Conservation (phyloP, 495 filamentous ascomycete genomes). For the Trichoderma gamsii region DNA sequence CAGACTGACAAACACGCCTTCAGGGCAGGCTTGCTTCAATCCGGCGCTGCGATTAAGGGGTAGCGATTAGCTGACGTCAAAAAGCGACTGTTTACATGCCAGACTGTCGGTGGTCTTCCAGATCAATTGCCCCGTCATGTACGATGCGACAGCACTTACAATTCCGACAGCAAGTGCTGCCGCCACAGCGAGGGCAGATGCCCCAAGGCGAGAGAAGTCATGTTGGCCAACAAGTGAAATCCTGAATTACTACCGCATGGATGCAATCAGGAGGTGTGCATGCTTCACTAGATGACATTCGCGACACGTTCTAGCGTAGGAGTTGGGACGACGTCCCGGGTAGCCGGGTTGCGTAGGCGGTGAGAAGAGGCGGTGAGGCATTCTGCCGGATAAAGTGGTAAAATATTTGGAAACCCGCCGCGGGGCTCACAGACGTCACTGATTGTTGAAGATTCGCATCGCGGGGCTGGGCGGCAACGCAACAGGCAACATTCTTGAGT, state of each 20-base stretch:
- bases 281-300: background rate
- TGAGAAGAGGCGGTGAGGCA: slow-evolving; percentile 6
- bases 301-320: background rate
- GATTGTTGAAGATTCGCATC: background rate
- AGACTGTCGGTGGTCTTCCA: background rate
- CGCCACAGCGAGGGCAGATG: slow-evolving; percentile 30
- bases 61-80: background rate
- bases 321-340: background rate
- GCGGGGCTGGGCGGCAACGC: slow-evolving; percentile 7
- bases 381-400: slow-evolving; percentile 14
- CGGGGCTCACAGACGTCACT: slow-evolving; percentile 11
- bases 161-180: slow-evolving; percentile 71
- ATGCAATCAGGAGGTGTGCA: slow-evolving; percentile 1
- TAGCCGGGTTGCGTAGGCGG: slow-evolving; percentile 8
- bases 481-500: background rate
- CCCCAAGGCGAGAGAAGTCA: slow-evolving; percentile 21
- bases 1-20: slow-evolving; percentile 79
- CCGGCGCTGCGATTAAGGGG: slow-evolving; percentile 52
- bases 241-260: background rate
- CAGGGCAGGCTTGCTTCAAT: slow-evolving; percentile 71
- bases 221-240: slow-evolving; percentile 3
- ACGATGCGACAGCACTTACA: slow-evolving; percentile 43
- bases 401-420: background rate
- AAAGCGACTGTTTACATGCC: background rate
- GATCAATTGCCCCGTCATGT: background rate